phyloP scores from a whole-genome alignment of 2,329 filamentous ascomycete genomes.

The Tolypocladium inflatum region DNA sequence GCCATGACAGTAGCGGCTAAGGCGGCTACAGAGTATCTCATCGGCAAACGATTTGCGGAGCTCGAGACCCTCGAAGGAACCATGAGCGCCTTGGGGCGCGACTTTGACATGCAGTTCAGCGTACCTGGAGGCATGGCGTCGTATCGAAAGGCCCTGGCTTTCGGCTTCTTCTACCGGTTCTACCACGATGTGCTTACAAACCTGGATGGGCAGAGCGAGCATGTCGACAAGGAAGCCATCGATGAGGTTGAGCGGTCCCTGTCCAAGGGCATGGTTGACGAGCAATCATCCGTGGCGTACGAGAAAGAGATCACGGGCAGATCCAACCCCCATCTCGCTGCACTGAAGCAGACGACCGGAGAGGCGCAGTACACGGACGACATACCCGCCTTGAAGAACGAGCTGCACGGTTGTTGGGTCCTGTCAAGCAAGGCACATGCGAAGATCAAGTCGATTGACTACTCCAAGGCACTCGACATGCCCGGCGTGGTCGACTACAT shows the following conservation, averaged over 20 bases:
- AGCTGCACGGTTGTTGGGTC: slow-evolving; percentile 80
- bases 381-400: slow-evolving; percentile 77
- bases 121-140: slow-evolving; percentile 97
- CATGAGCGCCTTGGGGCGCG: slow-evolving; percentile 80
- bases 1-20: slow-evolving; percentile 83
- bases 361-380: slow-evolving; percentile 97
- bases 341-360: slow-evolving; percentile 86
- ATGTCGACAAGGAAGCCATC: slow-evolving; percentile 63
- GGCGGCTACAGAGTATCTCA: slow-evolving; percentile 62
- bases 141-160: slow-evolving; percentile 80
- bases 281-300: slow-evolving; percentile 66
- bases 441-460: slow-evolving; percentile 70
- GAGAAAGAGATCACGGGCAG: slow-evolving; percentile 76
- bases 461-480: slow-evolving; percentile 65
- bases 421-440: slow-evolving; percentile 84
- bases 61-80: slow-evolving; percentile 76
- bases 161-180: slow-evolving; percentile 95
- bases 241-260: slow-evolving; percentile 79
- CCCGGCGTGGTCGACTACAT: slow-evolving; percentile 80
- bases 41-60: slow-evolving; percentile 72
- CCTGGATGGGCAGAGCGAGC: slow-evolving; percentile 36
- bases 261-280: slow-evolving; percentile 71
- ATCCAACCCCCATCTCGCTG: slow-evolving; percentile 78
- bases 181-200: slow-evolving; percentile 77
- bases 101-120: slow-evolving; percentile 82